Conservation (phyloP, 257 asterid genomes). For the Solanum phureja region DNA sequence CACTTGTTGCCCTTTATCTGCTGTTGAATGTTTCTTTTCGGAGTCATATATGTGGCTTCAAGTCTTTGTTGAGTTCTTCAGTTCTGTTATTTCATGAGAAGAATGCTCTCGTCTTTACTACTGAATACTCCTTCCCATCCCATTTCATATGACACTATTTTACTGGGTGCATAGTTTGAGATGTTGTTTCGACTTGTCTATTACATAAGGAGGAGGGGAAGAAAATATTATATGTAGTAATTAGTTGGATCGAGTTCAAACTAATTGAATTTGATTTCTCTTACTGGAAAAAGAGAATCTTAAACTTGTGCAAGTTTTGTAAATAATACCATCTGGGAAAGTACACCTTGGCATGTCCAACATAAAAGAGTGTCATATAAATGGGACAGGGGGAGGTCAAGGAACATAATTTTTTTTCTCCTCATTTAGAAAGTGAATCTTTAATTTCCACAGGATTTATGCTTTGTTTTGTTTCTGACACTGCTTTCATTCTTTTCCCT, state of each 20-base stretch:
- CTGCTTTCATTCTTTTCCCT: background rate
- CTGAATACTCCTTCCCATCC: background rate
- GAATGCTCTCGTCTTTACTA: background rate
- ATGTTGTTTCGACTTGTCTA: background rate
- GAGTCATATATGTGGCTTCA: background rate
- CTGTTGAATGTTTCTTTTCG: background rate
- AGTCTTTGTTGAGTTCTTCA: background rate
- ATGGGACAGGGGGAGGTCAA: background rate
- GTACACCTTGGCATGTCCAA: background rate
- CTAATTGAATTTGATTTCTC: background rate
- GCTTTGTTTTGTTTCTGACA: background rate
- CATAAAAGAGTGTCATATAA: background rate
- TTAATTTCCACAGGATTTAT: background rate
- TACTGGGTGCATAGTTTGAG: background rate
- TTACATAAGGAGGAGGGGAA: background rate
- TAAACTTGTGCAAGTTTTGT: background rate
- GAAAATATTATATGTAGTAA: background rate
- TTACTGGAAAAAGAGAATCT: background rate
- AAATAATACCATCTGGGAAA: background rate
- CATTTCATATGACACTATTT: background rate
- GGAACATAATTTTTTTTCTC: background rate
- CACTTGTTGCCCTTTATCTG: background rate
- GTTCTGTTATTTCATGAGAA: background rate
- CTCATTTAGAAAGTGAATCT: background rate
- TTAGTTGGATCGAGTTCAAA: background rate